phyloP scores from a whole-genome alignment of 2,329 filamentous ascomycete genomes.

The Cladosporium sp. region DNA sequence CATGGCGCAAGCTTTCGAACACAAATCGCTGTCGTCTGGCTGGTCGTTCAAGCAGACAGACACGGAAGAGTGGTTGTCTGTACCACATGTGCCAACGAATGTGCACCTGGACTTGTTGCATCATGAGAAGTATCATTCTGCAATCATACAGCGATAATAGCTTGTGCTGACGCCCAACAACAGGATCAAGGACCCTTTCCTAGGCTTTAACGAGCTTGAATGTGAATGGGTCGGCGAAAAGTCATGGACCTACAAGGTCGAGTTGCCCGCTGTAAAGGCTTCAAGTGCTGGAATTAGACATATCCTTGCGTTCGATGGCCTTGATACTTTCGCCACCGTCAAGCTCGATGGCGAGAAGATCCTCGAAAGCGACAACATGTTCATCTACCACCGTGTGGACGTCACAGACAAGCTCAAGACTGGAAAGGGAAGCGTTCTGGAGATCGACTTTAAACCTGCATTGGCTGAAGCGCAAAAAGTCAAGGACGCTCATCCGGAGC shows the following conservation, averaged over 20 bases:
- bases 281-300: slow-evolving; percentile 38
- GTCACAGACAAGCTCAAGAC: slow-evolving; percentile 48
- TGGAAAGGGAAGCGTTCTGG: slow-evolving; percentile 49
- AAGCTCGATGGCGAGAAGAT: slow-evolving; percentile 57
- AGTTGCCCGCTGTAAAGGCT: slow-evolving; percentile 40
- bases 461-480: slow-evolving; percentile 55
- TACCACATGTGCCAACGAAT: slow-evolving; percentile 50
- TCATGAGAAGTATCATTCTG: slow-evolving; percentile 43
- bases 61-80: slow-evolving; percentile 46
- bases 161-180: slow-evolving; percentile 22
- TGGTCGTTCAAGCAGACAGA: slow-evolving; percentile 52
- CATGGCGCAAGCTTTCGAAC: slow-evolving; percentile 25
- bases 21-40: slow-evolving; percentile 41
- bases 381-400: slow-evolving; percentile 58
- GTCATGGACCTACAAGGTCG: slow-evolving; percentile 50
- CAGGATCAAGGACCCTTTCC: slow-evolving; percentile 54
- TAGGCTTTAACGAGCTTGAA: slow-evolving; percentile 53
- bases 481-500: slow-evolving; percentile 57
- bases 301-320: slow-evolving; percentile 63
- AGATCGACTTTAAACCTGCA: slow-evolving; percentile 61
- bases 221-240: slow-evolving; percentile 54
- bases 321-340: slow-evolving; percentile 65
- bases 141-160: background rate
- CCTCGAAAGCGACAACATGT: slow-evolving; percentile 65
- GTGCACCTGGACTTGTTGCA: slow-evolving; percentile 52